Evolutionary conservation across 768 basidiomycete genomes (phyloP), one percentile per base, ranked within the genome.

Genomic region (Lepiota venenata): DNA sequence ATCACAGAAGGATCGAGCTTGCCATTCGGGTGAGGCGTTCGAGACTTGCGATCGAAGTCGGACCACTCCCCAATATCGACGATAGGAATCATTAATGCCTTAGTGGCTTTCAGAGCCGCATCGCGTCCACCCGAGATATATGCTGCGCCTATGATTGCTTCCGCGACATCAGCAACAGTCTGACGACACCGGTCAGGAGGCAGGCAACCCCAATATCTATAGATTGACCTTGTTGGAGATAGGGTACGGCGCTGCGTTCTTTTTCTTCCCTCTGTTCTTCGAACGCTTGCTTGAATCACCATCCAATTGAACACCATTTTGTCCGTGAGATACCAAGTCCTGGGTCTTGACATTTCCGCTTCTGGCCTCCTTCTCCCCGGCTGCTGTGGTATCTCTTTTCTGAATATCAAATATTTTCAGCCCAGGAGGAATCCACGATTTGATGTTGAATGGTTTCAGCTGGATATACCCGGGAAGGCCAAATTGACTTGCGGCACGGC

Each of bases 111-210:
- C 43, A 91, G 76, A 5, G 86, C 91, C 16, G 70, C 67, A 49
- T 88, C 85, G 46, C 76, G 74, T 49, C 90, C 91, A 10, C 87
- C 86, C 20, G 85, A 82, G 42, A 88, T 73, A 64, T 85, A 92
- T 4, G 87, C 89, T 15, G 91, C 91, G 32, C 87, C 92, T 22
- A 93, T 83, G 56, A 93, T 82, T 3, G 92, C 89, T 68, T 94
- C 92, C 8, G 82, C 80, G 40, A 92, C 88, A 68, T 94, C 92
- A 46, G 92, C 91, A 25, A 92, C 75, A 18, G 84, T 82, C 91
- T 93, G 50, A 35, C 42, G 25, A 39, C 35, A 25, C 29, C 21
- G 32, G 29, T 52, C 35, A 53, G 35, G 20, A 25, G 35, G 3
- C 20, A 1, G 38, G 21, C n/a, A 54, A 8, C 40, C 25, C n/a